phyloP scores from a whole-genome alignment of 2,329 filamentous ascomycete genomes.

The Byssochlamys sp. region DNA sequence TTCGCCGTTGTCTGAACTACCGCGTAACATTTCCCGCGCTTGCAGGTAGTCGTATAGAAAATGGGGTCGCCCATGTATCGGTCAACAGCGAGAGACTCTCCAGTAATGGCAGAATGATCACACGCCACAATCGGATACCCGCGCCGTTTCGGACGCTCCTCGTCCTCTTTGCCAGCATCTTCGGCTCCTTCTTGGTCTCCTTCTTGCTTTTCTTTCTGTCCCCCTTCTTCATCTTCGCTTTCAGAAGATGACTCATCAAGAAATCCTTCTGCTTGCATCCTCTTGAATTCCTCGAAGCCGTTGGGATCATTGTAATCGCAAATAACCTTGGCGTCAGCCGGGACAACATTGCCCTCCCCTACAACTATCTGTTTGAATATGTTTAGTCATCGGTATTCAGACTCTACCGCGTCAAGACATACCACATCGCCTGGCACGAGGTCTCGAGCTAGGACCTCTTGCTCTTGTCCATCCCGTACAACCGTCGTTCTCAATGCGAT shows the following conservation, averaged over 20 bases:
- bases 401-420: conserved; percentile 23
- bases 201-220: conserved; percentile 44
- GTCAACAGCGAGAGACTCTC: conserved; percentile 65
- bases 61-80: conserved; percentile 60
- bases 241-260: conserved; percentile 40
- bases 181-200: conserved; percentile 4
- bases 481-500: conserved; percentile 65
- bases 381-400: conserved; percentile 2
- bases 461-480: conserved; percentile 56
- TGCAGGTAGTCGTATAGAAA: conserved; percentile 73
- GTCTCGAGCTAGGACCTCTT: conserved; percentile 60
- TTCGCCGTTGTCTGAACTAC: conserved; percentile 58
- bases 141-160: conserved; percentile 26
- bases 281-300: conserved; percentile 57
- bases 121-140: conserved; percentile 59
- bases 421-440: conserved; percentile 69
- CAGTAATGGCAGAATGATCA: conserved; percentile 72
- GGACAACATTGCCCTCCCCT: conserved; percentile 61
- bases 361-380: conserved; percentile 47
- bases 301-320: conserved; percentile 60
- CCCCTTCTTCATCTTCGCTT: conserved; percentile 44
- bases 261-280: conserved; percentile 54
- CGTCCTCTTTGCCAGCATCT: conserved; percentile 10
- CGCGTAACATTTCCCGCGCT: conserved; percentile 66
- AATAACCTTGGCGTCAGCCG: conserved; percentile 61